Evolutionary conservation across 2,329 filamentous ascomycete species (phyloP), one percentile per base, ranked within the genome.

Genomic region (Leptographium flavum): DNA sequence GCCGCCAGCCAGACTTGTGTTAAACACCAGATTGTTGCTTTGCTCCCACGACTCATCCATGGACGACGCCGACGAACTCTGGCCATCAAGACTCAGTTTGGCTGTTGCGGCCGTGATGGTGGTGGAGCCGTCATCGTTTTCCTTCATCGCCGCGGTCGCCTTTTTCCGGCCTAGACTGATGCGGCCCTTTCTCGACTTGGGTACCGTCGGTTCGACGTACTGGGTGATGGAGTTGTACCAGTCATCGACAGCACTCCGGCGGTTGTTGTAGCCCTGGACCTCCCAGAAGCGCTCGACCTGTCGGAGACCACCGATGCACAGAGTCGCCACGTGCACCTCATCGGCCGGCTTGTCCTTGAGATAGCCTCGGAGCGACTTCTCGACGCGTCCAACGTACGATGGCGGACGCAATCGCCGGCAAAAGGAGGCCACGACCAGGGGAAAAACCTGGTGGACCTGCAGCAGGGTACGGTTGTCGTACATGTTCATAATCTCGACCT

Each of bases 261-360:
- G 66, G 43, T 64, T 65, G 54, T 78, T 81, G 58, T 81, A 81
- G 2, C 76, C 75, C 54, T 79, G 79, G 33, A 77, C 75, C 54
- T 80, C 75, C 77, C 77, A 81, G 31, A 81, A 68, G 38, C 70
- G 66, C 52, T 80, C 73, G 1, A 79, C 75, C 54, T 81, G 74
- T 9, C 76, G 68, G 45, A 81, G 60, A 2, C 77, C 77, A 30
- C 77, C 77, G 11, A 81, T 62, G 37, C 70, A 73, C 10, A 81
- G 55, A 13, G 79, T 71, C 3, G 77, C 71, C 10, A 71, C 70
- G 50, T 80, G 77, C 1, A 81, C 65, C 38, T 81, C 75, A 46
- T 81, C 76, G 2, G 74, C 58, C 0, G 77, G 77, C 52, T 73
- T 73, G 49, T 80, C 77, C 50, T 74, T 70, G 5, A 80, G 58